Conservation (phyloP, 176 grass and related monocot genomes). For the Poa annua region DNA sequence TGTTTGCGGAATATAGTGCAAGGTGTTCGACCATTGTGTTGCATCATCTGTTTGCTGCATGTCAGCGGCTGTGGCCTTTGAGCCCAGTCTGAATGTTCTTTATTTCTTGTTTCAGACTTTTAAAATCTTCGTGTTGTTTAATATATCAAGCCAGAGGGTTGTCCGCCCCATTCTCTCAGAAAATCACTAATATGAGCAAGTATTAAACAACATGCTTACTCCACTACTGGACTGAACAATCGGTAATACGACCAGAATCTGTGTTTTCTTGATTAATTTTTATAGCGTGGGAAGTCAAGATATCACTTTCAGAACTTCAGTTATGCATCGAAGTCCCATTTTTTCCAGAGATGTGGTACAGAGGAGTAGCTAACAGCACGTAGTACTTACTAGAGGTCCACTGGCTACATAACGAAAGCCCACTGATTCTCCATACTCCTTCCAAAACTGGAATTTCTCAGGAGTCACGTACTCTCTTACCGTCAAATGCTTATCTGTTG, state of each 20-base stretch:
- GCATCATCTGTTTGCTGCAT: neutral
- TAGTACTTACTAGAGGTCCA: conserved; percentile 77
- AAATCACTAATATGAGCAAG: neutral
- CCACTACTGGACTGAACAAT: neutral
- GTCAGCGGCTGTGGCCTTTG: neutral
- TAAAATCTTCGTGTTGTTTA: neutral
- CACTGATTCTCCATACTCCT: conserved; percentile 80
- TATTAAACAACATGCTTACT: neutral
- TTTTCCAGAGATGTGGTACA: neutral
- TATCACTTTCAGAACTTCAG: conserved; percentile 3
- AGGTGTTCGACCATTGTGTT: neutral
- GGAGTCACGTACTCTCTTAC: conserved; percentile 93
- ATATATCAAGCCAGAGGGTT: neutral
- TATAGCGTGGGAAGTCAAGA: neutral
- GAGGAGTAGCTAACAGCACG: neutral
- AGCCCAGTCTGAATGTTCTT: neutral
- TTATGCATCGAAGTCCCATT: conserved; percentile 3
- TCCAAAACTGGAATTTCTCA: conserved; percentile 93
- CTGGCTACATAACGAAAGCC: conserved; percentile 93
- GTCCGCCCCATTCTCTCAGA: neutral
- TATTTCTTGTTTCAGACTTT: neutral
- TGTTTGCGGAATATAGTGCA: neutral
- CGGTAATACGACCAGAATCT: neutral
- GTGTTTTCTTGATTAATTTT: conserved; percentile 25
- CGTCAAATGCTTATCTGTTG: conserved; percentile 79